Conservation (phyloP, 306 rosid species). For the Rosa multiflora region DNA sequence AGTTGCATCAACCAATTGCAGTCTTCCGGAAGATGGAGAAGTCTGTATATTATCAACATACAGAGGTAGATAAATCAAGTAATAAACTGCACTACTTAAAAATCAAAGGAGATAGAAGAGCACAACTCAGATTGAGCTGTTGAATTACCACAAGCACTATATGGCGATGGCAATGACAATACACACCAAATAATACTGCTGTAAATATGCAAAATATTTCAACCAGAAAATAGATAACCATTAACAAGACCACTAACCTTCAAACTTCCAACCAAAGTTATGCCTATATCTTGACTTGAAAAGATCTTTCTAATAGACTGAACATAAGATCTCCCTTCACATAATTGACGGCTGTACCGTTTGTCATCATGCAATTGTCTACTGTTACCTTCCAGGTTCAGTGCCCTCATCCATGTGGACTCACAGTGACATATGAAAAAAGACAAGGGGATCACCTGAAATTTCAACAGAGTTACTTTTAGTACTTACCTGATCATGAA, state of each 20-base stretch:
- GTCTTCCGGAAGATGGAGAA: slow-evolving; percentile 58
- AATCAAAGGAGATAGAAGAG: not conserved
- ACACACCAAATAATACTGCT: not conserved
- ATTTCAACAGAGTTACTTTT: slow-evolving; percentile 7
- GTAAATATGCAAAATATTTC: not conserved
- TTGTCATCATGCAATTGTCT: slow-evolving; percentile 35
- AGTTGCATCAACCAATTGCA: slow-evolving; percentile 85
- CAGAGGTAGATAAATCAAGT: slow-evolving; percentile 16
- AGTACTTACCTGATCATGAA: too few relatives aligned
- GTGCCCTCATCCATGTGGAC: slow-evolving; percentile 41
- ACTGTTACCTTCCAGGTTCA: slow-evolving; percentile 31
- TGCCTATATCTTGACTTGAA: slow-evolving; percentile 61
- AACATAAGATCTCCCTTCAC: slow-evolving; percentile 43
- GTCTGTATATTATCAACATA: slow-evolving; percentile 46
- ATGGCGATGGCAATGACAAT: not conserved
- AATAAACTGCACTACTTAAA: not conserved
- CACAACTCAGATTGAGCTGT: slow-evolving; percentile 4
- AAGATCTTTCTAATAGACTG: slow-evolving; percentile 51
- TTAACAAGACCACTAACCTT: slow-evolving; percentile 45
- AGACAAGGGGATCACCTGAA: slow-evolving; percentile 65
- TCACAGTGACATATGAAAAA: slow-evolving; percentile 47
- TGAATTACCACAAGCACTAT: not conserved
- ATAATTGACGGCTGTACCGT: slow-evolving; percentile 33
- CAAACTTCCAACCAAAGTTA: slow-evolving; percentile 67
- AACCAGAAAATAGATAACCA: slow-evolving; percentile 18